These are phyloP conservation scores for Huntiella decipiens DNA, from an alignment of 2,329 filamentous ascomycete species.

Conservation along the genomic window DNA sequence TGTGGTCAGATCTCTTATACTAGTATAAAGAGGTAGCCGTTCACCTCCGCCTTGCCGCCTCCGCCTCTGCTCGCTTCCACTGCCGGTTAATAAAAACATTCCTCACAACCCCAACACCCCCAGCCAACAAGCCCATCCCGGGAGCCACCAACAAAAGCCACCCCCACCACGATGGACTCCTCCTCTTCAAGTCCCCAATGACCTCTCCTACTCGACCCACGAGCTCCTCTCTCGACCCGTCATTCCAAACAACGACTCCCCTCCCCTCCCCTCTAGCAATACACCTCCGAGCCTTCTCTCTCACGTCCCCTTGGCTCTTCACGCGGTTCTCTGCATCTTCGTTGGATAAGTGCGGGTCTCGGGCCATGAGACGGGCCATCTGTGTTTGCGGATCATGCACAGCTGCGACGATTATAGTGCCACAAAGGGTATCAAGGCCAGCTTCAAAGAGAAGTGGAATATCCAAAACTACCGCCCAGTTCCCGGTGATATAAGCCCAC, in stretches of 20 bases:
- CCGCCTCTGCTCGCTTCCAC: constrained; percentile 45
- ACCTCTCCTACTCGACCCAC: constrained; percentile 45
- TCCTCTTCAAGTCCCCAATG: constrained; percentile 39
- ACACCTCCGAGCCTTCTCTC: constrained; percentile 61
- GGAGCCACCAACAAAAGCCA: constrained; percentile 50
- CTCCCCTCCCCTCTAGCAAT: constrained; percentile 42
- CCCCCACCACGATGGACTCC: constrained; percentile 72
- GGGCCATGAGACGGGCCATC: constrained; percentile 54
- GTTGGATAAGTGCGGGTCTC: constrained; percentile 60
- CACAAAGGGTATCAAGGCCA: constrained; percentile 68
- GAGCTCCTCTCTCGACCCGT: constrained; percentile 53
- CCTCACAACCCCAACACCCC: constrained; percentile 51
- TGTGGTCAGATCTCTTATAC: no score
- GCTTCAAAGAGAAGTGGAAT: constrained; percentile 84
- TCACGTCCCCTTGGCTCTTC: constrained; percentile 67
- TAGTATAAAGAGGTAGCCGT: no score
- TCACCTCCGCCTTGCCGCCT: constrained; percentile 10
- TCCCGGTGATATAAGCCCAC: constrained; percentile 51
- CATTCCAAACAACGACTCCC: constrained; percentile 83
- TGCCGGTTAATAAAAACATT: constrained; percentile 48
- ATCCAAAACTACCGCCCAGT: constrained; percentile 83
- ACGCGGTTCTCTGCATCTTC: constrained; percentile 82
- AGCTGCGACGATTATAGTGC: constrained; percentile 69
- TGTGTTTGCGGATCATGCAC: constrained; percentile 65
- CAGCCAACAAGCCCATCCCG: constrained; percentile 50